phyloP scores from a whole-genome alignment of 306 rosid genomes.

The Argentina anserina region DNA sequence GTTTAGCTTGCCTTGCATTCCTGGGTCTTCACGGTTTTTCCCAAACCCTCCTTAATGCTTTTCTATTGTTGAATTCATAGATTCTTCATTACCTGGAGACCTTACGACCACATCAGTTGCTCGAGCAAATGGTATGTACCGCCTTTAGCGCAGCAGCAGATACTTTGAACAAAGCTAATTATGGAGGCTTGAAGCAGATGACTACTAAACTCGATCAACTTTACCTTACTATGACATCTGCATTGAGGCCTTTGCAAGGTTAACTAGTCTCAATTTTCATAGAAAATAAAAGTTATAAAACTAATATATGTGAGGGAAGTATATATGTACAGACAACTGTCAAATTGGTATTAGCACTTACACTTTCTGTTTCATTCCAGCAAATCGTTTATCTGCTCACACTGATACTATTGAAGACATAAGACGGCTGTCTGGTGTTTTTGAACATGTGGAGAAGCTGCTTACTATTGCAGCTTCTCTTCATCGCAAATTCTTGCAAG shows the following conservation, averaged over 20 bases:
- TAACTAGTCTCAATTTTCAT: background rate
- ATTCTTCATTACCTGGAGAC: conserved; percentile 96
- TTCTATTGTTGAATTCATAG: conserved; percentile 37
- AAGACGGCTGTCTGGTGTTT: conserved; percentile 53
- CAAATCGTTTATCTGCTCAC: conserved; percentile 54
- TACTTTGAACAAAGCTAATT: conserved; percentile 65
- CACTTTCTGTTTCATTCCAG: conserved; percentile 46
- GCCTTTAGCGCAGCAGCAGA: conserved; percentile 83
- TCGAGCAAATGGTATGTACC: conserved; percentile 89
- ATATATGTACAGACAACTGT: background rate
- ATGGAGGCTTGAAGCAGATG: conserved; percentile 78
- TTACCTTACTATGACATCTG: conserved; percentile 62
- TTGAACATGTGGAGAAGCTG: conserved; percentile 79
- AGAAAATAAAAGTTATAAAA: background rate
- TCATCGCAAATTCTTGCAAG: conserved; percentile 66
- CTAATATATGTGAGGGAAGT: background rate
- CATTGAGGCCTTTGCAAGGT: conserved; percentile 77
- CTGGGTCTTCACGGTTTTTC: background rate
- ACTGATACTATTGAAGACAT: conserved; percentile 72
- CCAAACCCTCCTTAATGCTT: conserved; percentile 4
- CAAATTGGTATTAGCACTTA: conserved; percentile 7
- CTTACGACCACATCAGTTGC: conserved; percentile 68
- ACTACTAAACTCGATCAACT: conserved; percentile 70
- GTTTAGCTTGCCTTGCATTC: conserved; percentile 19
- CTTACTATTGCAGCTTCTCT: conserved; percentile 79